Evolutionary conservation across 257 asterid genomes (phyloP).

Genomic region (Solanum dulcamara): DNA sequence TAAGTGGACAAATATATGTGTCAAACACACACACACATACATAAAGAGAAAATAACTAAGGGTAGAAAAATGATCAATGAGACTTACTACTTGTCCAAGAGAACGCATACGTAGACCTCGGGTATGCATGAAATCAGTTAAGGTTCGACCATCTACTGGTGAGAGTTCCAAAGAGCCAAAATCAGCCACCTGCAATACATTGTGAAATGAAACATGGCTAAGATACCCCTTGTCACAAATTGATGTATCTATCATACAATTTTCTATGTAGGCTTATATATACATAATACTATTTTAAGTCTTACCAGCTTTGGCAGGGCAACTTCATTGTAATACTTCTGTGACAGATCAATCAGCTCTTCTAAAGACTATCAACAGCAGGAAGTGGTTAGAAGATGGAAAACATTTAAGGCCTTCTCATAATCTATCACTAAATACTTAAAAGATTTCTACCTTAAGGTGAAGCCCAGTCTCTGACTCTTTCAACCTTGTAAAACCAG

Average conservation of each 20-base stretch:
- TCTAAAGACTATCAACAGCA: conserved; percentile 54
- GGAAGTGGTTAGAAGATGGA: conserved; percentile 17
- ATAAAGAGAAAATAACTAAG: background rate
- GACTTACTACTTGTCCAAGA: conserved; percentile 93
- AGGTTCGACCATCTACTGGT: conserved; percentile 94
- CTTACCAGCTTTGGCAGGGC: conserved; percentile 95
- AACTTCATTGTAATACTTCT: conserved; percentile 68
- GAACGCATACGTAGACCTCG: conserved; percentile 99
- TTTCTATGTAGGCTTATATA: background rate
- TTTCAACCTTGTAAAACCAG: conserved; percentile 60
- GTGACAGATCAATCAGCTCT: conserved; percentile 62
- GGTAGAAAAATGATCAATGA: background rate
- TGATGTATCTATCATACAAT: background rate
- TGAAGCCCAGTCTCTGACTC: conserved; percentile 93
- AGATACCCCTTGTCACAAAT: conserved; percentile 7
- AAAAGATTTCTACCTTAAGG: conserved; percentile 43
- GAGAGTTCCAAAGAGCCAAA: conserved; percentile 98
- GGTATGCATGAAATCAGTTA: conserved; percentile 98
- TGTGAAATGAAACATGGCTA: conserved; percentile 3
- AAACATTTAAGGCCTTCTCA: conserved; percentile 1
- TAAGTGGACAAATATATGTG: background rate
- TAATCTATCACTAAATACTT: background rate
- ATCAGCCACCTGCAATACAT: conserved; percentile 76
- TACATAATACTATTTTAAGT: background rate
- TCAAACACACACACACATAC: background rate